These are phyloP conservation scores for Hanseniaspora meyeri DNA, from an alignment of 805 yeast genomes.

Conservation along the genomic window DNA sequence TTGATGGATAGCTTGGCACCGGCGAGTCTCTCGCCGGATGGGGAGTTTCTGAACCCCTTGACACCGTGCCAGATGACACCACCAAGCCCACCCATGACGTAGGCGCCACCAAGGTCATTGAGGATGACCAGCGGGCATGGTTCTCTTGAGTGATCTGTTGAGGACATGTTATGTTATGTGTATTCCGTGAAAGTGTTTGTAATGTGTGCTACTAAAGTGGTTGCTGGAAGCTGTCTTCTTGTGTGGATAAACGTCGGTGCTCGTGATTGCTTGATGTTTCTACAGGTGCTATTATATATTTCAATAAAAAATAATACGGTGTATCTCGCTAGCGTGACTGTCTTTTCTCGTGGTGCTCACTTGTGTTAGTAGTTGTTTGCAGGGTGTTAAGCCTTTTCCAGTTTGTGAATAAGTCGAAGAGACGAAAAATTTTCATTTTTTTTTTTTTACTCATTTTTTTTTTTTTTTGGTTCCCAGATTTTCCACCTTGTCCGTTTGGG, in stretches of 20 bases:
- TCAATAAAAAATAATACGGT: too few species aligned
- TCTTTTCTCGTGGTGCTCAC: too few species aligned
- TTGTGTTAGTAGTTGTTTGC: too few species aligned
- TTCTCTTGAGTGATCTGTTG: conserved; percentile 96
- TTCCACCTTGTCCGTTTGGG: neutral
- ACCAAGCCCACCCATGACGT: conserved; percentile 98
- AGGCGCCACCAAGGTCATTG: conserved; percentile 98
- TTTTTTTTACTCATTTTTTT: too few species aligned
- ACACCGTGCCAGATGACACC: conserved; percentile 99
- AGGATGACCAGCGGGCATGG: conserved; percentile 96
- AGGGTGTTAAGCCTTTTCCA: too few species aligned
- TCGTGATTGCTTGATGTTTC: too few species aligned
- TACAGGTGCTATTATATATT: too few species aligned
- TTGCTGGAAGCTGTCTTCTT: too few species aligned
- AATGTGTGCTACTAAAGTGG: too few species aligned
- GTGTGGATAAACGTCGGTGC: neutral
- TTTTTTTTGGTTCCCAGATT: neutral
- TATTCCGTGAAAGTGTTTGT: neutral
- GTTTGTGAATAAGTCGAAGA: neutral
- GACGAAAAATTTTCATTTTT: neutral
- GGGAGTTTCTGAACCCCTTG: conserved; percentile 96
- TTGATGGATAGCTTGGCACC: conserved; percentile 86
- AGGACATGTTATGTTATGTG: conserved; percentile 34
- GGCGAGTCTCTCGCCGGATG: conserved; percentile 84
- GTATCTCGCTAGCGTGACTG: too few species aligned